A percentile compares a stretch with the other conserved stretches of the same genome.
phyloP scores from a whole-genome alignment of 352 stramenopile species.

The Globisporangium orthogonon region DNA sequence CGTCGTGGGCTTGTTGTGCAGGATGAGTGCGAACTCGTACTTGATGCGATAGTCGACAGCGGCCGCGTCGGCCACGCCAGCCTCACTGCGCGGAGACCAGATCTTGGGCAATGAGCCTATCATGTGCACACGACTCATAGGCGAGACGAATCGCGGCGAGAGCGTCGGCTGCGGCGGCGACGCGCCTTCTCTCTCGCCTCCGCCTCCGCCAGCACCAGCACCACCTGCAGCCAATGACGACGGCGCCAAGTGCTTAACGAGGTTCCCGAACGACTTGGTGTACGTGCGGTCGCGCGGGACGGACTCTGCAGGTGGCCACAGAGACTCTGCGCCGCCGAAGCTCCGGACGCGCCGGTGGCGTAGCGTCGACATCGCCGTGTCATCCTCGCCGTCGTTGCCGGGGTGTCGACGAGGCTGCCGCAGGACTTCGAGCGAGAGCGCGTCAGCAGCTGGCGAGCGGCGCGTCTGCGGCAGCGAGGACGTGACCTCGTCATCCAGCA shows the following conservation, averaged over 20 bases:
- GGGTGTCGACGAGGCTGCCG: constrained; percentile 9
- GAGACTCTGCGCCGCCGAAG: constrained; percentile 26
- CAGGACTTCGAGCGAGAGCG: constrained; percentile 36
- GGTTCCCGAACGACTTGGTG: constrained; percentile 71
- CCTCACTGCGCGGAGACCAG: constrained; percentile 59
- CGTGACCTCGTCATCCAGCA: constrained; percentile 18
- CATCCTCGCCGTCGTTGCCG: constrained; percentile 16
- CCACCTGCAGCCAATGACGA: constrained; percentile 6
- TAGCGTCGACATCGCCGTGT: constrained; percentile 1
- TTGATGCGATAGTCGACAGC: constrained; percentile 60
- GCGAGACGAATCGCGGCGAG: constrained; percentile 37
- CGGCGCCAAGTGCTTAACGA: constrained; percentile 74
- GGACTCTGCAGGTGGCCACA: constrained; percentile 20
- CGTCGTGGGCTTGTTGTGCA: constrained; percentile 80
- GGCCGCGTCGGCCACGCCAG: constrained; percentile 17
- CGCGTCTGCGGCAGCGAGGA: constrained; percentile 4
- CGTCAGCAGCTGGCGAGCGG: constrained; percentile 19
- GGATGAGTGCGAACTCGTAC: constrained; percentile 80
- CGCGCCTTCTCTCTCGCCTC: constrained; percentile 15
- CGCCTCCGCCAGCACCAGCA: neutral
- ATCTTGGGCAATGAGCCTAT: constrained; percentile 48
- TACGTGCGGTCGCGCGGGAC: constrained; percentile 51
- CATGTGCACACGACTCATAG: constrained; percentile 39
- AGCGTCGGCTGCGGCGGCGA: constrained; percentile 10
- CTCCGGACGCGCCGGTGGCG: constrained; percentile 46